These are phyloP conservation scores for Lichtheimia ornata DNA, from an alignment of 371 early-diverging fungal genomes.

Conservation along the genomic window DNA sequence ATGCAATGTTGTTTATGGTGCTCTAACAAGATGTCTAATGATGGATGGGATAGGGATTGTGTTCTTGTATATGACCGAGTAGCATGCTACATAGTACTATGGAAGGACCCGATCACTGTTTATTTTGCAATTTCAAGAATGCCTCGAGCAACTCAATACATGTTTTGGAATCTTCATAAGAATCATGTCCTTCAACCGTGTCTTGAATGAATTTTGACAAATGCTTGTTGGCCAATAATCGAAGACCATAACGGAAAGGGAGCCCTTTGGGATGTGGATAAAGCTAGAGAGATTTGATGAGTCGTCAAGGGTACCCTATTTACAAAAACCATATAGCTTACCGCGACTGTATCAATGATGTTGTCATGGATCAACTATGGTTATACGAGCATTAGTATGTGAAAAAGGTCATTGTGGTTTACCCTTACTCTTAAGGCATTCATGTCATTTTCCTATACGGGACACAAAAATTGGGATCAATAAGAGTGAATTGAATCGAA, in stretches of 20 bases:
- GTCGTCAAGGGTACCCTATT: not conserved
- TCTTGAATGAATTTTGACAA: constrained; percentile 53
- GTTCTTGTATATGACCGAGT: too few relatives aligned
- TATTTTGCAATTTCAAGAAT: not conserved
- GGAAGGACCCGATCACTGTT: not conserved
- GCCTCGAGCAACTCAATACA: constrained; percentile 49
- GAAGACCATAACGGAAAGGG: constrained; percentile 44
- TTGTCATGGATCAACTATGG: constrained; percentile 35
- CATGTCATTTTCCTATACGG: constrained; percentile 43
- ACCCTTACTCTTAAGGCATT: constrained; percentile 41
- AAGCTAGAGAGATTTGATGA: constrained; percentile 18
- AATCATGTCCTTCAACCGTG: constrained; percentile 58
- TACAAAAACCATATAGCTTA: constrained; percentile 19
- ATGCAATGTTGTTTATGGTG: not conserved
- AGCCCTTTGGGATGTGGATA: constrained; percentile 49
- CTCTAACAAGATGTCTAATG: not conserved
- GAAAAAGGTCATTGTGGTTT: not conserved
- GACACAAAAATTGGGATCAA: too few relatives aligned
- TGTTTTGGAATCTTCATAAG: constrained; percentile 58
- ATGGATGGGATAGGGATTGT: too few relatives aligned
- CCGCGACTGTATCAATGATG: constrained; percentile 45
- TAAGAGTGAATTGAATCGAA: too few relatives aligned
- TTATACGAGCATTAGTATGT: not conserved
- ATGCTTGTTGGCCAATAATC: constrained; percentile 29
- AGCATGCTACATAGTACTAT: too few relatives aligned